Percentiles rank a stretch among this genome's conserved stretches.
Evolutionary conservation across 768 basidiomycete species (phyloP).

Genomic region (Artomyces pyxidatus): DNA sequence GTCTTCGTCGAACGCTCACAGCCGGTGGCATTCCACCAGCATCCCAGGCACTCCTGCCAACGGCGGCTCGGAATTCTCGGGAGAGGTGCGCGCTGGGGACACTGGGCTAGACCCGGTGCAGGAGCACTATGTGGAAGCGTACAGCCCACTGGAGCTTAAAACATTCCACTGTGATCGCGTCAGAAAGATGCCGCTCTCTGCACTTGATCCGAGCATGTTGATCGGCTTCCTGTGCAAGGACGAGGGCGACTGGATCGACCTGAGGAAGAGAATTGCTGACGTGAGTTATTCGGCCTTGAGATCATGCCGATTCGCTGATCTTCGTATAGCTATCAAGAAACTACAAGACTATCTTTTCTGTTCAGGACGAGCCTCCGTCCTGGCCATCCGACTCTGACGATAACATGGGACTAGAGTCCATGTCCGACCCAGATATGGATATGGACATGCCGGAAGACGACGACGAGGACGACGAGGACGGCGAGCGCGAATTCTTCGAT

Average conservation of each 20-base stretch:
- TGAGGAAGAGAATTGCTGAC: slow-evolving; percentile 61
- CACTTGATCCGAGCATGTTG: slow-evolving; percentile 95
- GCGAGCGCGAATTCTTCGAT: slow-evolving; percentile 46
- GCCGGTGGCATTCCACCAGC: slow-evolving; percentile 26
- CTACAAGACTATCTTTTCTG: slow-evolving; percentile 67
- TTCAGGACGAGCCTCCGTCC: slow-evolving; percentile 80
- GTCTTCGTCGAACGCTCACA: slow-evolving; percentile 24
- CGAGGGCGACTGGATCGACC: slow-evolving; percentile 80
- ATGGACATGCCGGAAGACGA: slow-evolving; percentile 42
- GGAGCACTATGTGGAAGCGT: slow-evolving; percentile 65
- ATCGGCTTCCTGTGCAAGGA: slow-evolving; percentile 85
- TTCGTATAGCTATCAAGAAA: slow-evolving; percentile 31
- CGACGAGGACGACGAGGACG: slow-evolving; percentile 27
- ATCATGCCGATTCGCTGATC: background rate
- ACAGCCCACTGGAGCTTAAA: slow-evolving; percentile 60
- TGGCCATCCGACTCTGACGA: slow-evolving; percentile 78
- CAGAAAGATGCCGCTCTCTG: slow-evolving; percentile 86
- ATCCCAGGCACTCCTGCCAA: slow-evolving; percentile 27
- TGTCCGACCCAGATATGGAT: slow-evolving; percentile 73
- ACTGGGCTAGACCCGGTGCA: slow-evolving; percentile 34
- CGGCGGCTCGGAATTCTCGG: slow-evolving; percentile 13
- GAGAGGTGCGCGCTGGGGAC: slow-evolving; percentile 5
- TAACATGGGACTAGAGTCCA: slow-evolving; percentile 69
- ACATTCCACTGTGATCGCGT: slow-evolving; percentile 98
- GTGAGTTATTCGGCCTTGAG: slow-evolving; percentile 35